Conservation (phyloP, 352 stramenopile genomes). For the Phytophthora idaei region DNA sequence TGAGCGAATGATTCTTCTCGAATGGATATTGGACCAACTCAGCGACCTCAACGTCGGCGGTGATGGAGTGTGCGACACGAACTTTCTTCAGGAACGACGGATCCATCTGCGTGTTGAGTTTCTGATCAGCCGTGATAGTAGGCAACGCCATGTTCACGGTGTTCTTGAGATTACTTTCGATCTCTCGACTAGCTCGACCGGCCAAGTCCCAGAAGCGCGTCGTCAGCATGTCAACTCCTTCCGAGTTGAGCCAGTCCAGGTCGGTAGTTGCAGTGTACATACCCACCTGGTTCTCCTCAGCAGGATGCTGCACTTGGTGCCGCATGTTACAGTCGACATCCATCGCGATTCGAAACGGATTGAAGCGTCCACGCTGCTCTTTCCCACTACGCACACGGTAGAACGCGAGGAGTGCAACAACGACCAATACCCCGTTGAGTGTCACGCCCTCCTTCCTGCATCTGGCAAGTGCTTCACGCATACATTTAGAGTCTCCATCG, state of each 20-base stretch:
- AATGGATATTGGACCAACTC: conserved; percentile 40
- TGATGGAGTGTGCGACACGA: conserved; percentile 34
- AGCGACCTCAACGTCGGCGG: conserved; percentile 30
- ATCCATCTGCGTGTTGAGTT: conserved; percentile 31
- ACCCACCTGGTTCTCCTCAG: conserved; percentile 41
- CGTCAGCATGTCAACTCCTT: conserved; percentile 27
- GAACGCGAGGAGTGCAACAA: conserved; percentile 38
- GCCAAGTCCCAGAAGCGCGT: conserved; percentile 49
- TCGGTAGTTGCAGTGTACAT: conserved; percentile 38
- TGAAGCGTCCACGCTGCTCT: conserved; percentile 32
- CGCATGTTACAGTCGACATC: conserved; percentile 57
- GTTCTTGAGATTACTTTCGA: conserved; percentile 27
- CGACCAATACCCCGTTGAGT: conserved; percentile 42
- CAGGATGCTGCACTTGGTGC: conserved; percentile 35
- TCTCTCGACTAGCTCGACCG: conserved; percentile 30
- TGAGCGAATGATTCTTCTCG: conserved; percentile 29
- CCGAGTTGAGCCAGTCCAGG: conserved; percentile 31
- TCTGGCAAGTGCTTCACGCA: conserved; percentile 32
- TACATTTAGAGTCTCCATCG: conserved; percentile 38
- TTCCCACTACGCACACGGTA: conserved; percentile 31
- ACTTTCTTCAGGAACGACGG: conserved; percentile 35
- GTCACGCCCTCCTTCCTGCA: conserved; percentile 51
- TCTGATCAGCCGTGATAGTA: conserved; percentile 38
- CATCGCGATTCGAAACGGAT: conserved; percentile 49
- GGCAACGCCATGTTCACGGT: conserved; percentile 33